Base-by-base conservation (phyloP, 768 basidiomycete genomes). In the Suillus bovinus region DNA sequence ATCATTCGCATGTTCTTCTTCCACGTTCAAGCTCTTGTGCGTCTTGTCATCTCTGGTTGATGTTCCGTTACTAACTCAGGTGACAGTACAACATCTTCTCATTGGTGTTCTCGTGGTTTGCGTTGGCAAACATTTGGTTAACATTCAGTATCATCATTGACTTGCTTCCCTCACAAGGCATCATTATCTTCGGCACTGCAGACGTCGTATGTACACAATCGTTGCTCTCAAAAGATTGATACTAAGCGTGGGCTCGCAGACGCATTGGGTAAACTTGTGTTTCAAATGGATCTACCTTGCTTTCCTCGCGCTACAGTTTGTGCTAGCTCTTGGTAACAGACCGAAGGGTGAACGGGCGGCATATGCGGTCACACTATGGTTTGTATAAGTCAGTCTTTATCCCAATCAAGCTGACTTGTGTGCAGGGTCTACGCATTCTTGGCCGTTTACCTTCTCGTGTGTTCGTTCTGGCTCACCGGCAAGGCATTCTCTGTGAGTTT, bases 81-180 rank as follows among this genome's bases (percentile, higher is more conserved):
- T 50, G 10, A 44, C n/a, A 94, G 91, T 96, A 94, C 75, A 95
- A 94, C 76, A 69, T 94, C 57, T 86, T 92, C 72, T 89, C 85
- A 34, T 80, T 98, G 62, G 68, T 95, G 67, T 96, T 98, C 79
- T 88, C 91, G 10, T 98, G 94, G 93, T 96, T 97, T 77, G 88
- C 93, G 3, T 75, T 95, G 62, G 93, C 94, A 66, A 96, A 96
- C 71, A 79, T 96, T 49, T 97, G 93, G 93, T 79, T 97, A 62
- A 96, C 92, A n/a, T 96, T 96, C 82, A 88, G 88, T 64, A 96
- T 96, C 76, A 93, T 96, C 74, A 93, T 96, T 81, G 87, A 94
- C 69, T 83, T 97, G 46, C 81, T 95, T 16, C 90, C 91, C 61
- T 58, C 79, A 73, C 69, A 75, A 38, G 11, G 63, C 0, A 81